Base-by-base conservation (phyloP, 164 flowering plant species). In the Annona cherimola region DNA sequence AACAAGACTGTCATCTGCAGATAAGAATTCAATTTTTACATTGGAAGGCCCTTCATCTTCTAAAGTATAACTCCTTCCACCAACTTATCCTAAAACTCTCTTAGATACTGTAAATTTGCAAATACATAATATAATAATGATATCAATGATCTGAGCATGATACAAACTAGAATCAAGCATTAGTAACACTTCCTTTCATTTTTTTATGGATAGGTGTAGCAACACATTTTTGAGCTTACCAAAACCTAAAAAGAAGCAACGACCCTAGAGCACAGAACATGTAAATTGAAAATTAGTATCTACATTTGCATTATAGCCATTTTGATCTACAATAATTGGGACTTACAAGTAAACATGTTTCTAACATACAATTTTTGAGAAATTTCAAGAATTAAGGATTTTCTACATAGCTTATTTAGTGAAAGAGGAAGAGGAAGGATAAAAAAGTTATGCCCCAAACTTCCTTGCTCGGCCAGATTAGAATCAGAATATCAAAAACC, bases 221-320 rank as follows among this genome's bases (percentile, higher is more conserved):
- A 63, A 40, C 44, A 64, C 35, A 65, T 40, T 1, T 39, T 65
- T 40, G 39, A 39, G 42, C 19, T 54, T 35, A 5, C 69, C 18
- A 26, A 66, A 66, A 66, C 18, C 41, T 11, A 5, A 18, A 18
- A 14, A 68, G 60, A 3, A 61, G 5, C 67, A 66, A 26, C 44
- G 46, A 14, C 35, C 4, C 68, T 42, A 66, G 26, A 44, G 75
- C 42, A 79, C 88, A 73, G 61, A 96, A 98, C 99, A 97, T n/a
- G 98, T 93, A 77, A 93, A 89, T 26, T 76, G 91, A 67, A 96
- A 96, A 74, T 96, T 92, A 69, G 92, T 90, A 77, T 96, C 99
- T 79, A 88, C 90, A 79, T 90, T 93, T 44, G 81, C 85, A 73
- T 96, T 96, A 88, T 98, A 96, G 75, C 99, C 97, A 74, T 74